These are phyloP conservation scores for Cryptococcus sp. DNA, from an alignment of 1,284 basidiomycete genomes.

Conservation along the genomic window DNA sequence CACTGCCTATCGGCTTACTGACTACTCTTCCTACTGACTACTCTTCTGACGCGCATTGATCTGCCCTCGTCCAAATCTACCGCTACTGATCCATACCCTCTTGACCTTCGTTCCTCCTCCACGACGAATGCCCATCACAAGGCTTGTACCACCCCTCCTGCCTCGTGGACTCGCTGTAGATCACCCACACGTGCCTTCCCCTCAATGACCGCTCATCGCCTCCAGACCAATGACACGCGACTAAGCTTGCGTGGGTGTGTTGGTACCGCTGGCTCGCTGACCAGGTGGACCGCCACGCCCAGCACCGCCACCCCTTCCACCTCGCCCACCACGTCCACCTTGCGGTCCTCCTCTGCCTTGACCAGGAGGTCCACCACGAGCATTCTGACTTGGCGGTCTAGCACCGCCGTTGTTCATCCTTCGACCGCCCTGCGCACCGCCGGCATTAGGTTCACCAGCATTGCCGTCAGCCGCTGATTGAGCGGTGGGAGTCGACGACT, in stretches of 20 bases:
- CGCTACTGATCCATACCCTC: background rate
- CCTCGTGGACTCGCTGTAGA: background rate
- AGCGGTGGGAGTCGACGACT: background rate
- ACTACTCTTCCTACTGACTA: background rate
- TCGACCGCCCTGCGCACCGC: background rate
- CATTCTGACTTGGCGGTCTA: slow-evolving; percentile 4
- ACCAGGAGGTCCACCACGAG: slow-evolving; percentile 4
- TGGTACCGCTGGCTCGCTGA: background rate
- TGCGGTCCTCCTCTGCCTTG: background rate
- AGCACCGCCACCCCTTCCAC: slow-evolving; percentile 4
- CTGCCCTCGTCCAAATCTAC: background rate
- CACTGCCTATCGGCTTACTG: background rate
- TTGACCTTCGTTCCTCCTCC: background rate
- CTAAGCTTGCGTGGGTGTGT: no score
- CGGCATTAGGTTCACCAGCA: background rate
- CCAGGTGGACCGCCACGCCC: slow-evolving; percentile 3
- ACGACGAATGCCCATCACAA: background rate
- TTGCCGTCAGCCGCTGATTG: background rate
- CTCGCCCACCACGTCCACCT: slow-evolving; percentile 3
- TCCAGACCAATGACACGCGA: no score
- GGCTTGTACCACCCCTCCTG: background rate
- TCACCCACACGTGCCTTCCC: background rate
- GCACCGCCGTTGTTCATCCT: slow-evolving; percentile 10
- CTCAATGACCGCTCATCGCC: background rate
- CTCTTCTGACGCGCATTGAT: background rate